Evolutionary conservation across 2,329 filamentous ascomycete genomes (phyloP).

Genomic region (Pyrenochaeta sp.): DNA sequence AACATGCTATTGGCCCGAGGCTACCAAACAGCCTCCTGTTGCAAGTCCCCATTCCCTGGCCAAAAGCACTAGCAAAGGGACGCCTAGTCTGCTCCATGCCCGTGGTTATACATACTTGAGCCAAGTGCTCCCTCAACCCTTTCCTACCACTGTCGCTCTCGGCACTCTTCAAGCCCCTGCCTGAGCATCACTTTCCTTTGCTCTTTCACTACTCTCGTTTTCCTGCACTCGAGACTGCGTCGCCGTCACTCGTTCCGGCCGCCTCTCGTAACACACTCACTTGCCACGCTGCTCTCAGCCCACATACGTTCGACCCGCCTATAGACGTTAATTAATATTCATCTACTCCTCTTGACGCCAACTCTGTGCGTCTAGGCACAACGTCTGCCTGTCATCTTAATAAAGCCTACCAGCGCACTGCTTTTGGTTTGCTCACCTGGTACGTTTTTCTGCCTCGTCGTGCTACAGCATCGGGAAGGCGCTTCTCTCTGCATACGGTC

Average conservation of each 20-base stretch:
- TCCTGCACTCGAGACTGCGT: slow-evolving; percentile 10
- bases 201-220: slow-evolving; percentile 24
- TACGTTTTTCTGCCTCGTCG: slow-evolving; percentile 11
- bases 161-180: slow-evolving; percentile 33
- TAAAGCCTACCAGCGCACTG: background rate
- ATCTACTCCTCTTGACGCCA: background rate
- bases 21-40: slow-evolving; percentile 17
- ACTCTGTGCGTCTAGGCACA: background rate
- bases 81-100: slow-evolving; percentile 22
- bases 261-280: slow-evolving; percentile 3
- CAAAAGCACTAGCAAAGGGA: slow-evolving; percentile 10
- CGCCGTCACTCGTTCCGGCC: slow-evolving; percentile 39
- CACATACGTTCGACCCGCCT: background rate
- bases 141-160: slow-evolving; percentile 29
- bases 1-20: slow-evolving; percentile 22
- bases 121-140: slow-evolving; percentile 18
- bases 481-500: slow-evolving; percentile 7
- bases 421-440: slow-evolving; percentile 5
- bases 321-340: slow-evolving; percentile 12
- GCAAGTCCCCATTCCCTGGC: slow-evolving; percentile 11
- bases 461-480: slow-evolving; percentile 3
- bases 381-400: slow-evolving; percentile 1
- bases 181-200: slow-evolving; percentile 28
- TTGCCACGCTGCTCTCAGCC: no score
- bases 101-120: slow-evolving; percentile 28